Evolutionary conservation across 2,329 filamentous ascomycete species (phyloP).

Genomic region (Cryphonectria japonica): DNA sequence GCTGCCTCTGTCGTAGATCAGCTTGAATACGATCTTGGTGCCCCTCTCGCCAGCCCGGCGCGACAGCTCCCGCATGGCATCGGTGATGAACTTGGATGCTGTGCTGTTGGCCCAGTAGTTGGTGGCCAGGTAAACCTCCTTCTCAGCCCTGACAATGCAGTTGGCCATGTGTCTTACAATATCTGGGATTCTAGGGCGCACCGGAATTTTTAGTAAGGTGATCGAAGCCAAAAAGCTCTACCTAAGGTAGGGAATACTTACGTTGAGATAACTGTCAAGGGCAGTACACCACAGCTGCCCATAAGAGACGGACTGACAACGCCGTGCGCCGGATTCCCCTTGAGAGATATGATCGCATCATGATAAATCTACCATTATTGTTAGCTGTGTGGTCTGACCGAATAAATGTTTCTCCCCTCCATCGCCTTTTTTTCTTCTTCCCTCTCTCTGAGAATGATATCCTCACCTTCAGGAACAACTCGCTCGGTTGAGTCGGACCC

Average conservation of each 20-base stretch:
- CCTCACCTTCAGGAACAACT: conserved; percentile 65
- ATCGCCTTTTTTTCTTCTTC: not conserved
- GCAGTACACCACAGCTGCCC: conserved; percentile 63
- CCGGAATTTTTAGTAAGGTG: not conserved
- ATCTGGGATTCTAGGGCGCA: conserved; percentile 58
- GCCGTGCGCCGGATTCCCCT: conserved; percentile 54
- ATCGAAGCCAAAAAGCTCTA: not conserved
- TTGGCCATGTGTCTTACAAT: conserved; percentile 77
- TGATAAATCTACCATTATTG: conserved; percentile 59
- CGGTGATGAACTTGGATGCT: conserved; percentile 68
- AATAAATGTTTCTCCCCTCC: not conserved
- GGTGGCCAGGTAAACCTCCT: conserved; percentile 74
- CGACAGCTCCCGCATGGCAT: conserved; percentile 72
- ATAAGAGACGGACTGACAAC: conserved; percentile 57
- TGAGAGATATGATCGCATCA: conserved; percentile 62
- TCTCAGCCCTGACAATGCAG: conserved; percentile 71
- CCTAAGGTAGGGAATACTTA: conserved; percentile 34
- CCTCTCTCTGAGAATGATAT: not conserved
- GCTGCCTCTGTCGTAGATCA: conserved; percentile 75
- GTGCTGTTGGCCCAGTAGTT: conserved; percentile 76
- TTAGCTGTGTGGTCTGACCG: not conserved
- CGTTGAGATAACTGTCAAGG: conserved; percentile 70
- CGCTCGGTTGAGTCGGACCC: conserved; percentile 64
- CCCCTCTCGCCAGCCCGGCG: conserved; percentile 62
- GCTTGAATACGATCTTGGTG: conserved; percentile 66